Base-by-base conservation (phyloP, 352 stramenopile species). In the Elongisporangium prolatum region DNA sequence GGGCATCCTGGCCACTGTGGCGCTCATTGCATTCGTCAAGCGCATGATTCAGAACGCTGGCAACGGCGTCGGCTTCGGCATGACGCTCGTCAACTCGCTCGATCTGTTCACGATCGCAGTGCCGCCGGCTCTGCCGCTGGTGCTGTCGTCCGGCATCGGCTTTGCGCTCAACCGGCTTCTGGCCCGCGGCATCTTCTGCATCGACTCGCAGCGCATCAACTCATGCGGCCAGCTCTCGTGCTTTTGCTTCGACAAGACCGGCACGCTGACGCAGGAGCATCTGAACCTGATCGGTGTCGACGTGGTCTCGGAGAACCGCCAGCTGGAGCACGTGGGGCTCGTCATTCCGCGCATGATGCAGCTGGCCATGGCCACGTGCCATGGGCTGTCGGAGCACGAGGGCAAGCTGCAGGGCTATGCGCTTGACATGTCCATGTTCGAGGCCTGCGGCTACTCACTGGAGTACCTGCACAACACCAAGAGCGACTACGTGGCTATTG, bases 201-300 rank as follows among this genome's bases (percentile, higher is more conserved):
- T 88, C 24, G 72, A 90, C 62, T 69, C 80, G 10, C 65, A 84
- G 48, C 68, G 74, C 4, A 70, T 86, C 50, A 86, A 80, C 57
- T 75, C 65, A 7, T 72, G 63, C 37, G 73, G 73, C 11, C 71
- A 86, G 49, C 50, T 86, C n/a, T 65, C 71, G 14, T 77, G 65
- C 20, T 86, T 78, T 50, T 84, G 76, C 72, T 86, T 86, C 37
- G 76, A 86, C 61, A 86, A 86, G 65, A 86, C 76, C 8, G 76
- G 76, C 14, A 84, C 76, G 40, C 63, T 86, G 4, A 86, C 76
- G 0, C 40, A 80, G 47, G 65, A 82, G 20, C 50, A 64, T 11
- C 50, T 80, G 0, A 65, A 63, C 21, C 70, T 80, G 13, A 34
- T 64, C 4, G 74, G 74, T 17, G 61, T 80, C 3, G 71, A 78